phyloP scores from a whole-genome alignment of 1,139 yeast genomes.

The Taphrina pruni region DNA sequence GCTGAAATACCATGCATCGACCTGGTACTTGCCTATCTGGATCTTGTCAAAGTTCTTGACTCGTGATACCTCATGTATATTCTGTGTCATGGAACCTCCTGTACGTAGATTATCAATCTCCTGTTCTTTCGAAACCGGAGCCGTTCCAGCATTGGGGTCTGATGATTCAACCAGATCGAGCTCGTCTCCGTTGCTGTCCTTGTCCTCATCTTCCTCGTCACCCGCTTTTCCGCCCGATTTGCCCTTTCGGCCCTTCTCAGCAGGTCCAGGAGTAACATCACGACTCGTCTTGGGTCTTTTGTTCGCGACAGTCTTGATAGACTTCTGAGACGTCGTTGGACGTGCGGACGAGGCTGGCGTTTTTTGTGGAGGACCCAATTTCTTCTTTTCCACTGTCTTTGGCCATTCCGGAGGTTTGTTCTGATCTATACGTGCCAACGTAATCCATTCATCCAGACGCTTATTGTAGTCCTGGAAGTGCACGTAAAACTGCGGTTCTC shows the following conservation, averaged over 20 bases:
- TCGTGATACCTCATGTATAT: conserved; percentile 80
- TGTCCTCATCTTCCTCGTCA: conserved; percentile 45
- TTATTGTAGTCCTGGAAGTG: conserved; percentile 94
- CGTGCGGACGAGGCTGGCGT: conserved; percentile 44
- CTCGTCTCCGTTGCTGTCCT: conserved; percentile 70
- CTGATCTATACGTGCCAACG: conserved; percentile 71
- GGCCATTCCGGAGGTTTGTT: conserved; percentile 73
- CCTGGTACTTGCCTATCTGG: conserved; percentile 85
- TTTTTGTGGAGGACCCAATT: conserved; percentile 46
- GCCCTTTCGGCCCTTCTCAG: conserved; percentile 53
- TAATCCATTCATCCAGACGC: conserved; percentile 93
- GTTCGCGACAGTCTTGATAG: conserved; percentile 32
- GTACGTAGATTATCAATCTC: conserved; percentile 91
- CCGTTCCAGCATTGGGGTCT: conserved; percentile 53
- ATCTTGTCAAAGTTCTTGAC: conserved; percentile 81
- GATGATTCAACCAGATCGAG: conserved; percentile 69
- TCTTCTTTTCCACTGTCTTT: conserved; percentile 57
- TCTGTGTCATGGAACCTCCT: conserved; percentile 96
- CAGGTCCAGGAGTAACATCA: conserved; percentile 55
- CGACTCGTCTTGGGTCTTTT: conserved; percentile 30
- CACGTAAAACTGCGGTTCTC: conserved; percentile 81
- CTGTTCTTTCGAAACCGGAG: conserved; percentile 71
- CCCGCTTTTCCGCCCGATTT: conserved; percentile 40
- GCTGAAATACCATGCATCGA: conserved; percentile 98
- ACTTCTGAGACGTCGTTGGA: conserved; percentile 48